phyloP scores from a whole-genome alignment of 2,329 filamentous ascomycete species.

The Graphium sp. region DNA sequence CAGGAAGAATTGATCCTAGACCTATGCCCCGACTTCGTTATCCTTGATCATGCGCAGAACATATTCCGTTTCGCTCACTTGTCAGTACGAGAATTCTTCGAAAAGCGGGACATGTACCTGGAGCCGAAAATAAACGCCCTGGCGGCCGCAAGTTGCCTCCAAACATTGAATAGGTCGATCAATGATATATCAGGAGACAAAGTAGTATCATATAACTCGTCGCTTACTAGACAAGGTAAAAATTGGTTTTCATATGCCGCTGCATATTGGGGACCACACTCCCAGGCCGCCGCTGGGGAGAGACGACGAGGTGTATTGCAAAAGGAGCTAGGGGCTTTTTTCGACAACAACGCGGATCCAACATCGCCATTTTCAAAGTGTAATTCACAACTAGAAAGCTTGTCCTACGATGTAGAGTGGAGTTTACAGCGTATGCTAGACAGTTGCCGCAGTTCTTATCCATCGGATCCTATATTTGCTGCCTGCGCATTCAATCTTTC shows the following conservation, averaged over 20 bases:
- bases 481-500: neutral
- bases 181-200: neutral
- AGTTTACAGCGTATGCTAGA: neutral
- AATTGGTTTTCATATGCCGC: neutral
- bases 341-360: neutral
- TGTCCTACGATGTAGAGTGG: neutral
- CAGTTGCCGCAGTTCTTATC: neutral
- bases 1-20: neutral
- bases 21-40: conserved; percentile 1
- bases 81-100: conserved; percentile 3
- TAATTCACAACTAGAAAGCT: neutral
- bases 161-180: neutral
- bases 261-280: conserved; percentile 1
- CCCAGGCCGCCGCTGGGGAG: neutral
- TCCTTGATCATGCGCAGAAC: neutral
- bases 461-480: conserved; percentile 1
- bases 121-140: neutral
- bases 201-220: neutral
- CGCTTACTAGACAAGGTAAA: neutral
- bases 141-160: conserved; percentile 2
- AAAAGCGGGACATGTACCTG: neutral
- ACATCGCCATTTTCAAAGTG: neutral
- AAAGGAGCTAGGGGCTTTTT: neutral
- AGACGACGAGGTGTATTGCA: neutral
- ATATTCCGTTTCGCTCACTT: conserved; percentile 4